Evolutionary conservation across 257 asterid genomes (phyloP).

Genomic region (Scutellaria barbata): DNA sequence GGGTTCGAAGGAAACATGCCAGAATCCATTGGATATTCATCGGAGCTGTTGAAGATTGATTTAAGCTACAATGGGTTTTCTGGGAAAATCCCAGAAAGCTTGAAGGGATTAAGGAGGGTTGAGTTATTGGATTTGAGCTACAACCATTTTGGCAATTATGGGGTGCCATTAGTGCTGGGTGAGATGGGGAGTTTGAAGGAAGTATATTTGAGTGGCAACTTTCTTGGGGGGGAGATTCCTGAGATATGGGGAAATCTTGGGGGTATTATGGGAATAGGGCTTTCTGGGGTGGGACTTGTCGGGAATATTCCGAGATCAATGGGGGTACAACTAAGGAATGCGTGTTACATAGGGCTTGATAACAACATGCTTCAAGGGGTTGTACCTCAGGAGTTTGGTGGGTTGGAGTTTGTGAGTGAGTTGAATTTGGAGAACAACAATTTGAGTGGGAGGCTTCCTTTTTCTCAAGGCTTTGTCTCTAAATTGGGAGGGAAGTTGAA

Average conservation of each 20-base stretch:
- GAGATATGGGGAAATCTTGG: slow-evolving; percentile 70
- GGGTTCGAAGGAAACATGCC: slow-evolving; percentile 51
- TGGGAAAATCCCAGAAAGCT: slow-evolving; percentile 61
- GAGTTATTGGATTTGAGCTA: slow-evolving; percentile 77
- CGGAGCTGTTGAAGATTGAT: slow-evolving; percentile 67
- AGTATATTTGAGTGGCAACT: slow-evolving; percentile 68
- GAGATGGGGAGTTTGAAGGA: slow-evolving; percentile 65
- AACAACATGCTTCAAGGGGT: slow-evolving; percentile 69
- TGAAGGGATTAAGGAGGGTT: slow-evolving; percentile 49
- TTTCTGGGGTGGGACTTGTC: slow-evolving; percentile 62
- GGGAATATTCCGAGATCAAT: slow-evolving; percentile 75
- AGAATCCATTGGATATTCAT: slow-evolving; percentile 53
- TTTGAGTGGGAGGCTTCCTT: slow-evolving; percentile 79
- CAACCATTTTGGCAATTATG: slow-evolving; percentile 54
- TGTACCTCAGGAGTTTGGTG: slow-evolving; percentile 72
- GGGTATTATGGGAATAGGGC: slow-evolving; percentile 64
- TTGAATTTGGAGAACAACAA: slow-evolving; percentile 76
- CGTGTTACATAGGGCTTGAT: slow-evolving; percentile 71
- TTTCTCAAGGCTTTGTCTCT: slow-evolving; percentile 55
- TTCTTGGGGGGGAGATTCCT: slow-evolving; percentile 78
- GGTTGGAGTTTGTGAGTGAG: slow-evolving; percentile 59
- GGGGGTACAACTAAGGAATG: slow-evolving; percentile 56
- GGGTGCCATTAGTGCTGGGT: slow-evolving; percentile 61
- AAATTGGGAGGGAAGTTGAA: slow-evolving; percentile 73
- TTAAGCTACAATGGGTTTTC: slow-evolving; percentile 64